Conservation (phyloP, 768 basidiomycete genomes). For the Rickenella mellea region DNA sequence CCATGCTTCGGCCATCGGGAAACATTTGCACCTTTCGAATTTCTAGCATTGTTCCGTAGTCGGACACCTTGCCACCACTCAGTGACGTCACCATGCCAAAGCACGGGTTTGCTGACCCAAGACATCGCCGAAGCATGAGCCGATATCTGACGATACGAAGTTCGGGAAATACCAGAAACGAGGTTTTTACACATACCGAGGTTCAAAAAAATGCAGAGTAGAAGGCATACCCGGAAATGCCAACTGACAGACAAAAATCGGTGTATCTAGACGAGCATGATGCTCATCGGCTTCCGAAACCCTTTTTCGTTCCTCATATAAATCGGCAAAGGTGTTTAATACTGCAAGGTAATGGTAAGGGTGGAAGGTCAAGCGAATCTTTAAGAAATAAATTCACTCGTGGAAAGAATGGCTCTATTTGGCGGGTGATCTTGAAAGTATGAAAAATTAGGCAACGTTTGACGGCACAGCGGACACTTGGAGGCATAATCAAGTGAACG, state of each 20-base stretch:
- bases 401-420: slow-evolving; percentile 62
- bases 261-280: slow-evolving; percentile 75
- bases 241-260: slow-evolving; percentile 85
- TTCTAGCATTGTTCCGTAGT: slow-evolving; percentile 92
- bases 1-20: slow-evolving; percentile 82
- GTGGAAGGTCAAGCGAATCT: slow-evolving; percentile 5
- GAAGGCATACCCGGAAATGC: slow-evolving; percentile 90
- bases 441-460: slow-evolving; percentile 63
- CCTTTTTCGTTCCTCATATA: slow-evolving; percentile 52
- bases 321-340: slow-evolving; percentile 55
- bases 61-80: slow-evolving; percentile 22
- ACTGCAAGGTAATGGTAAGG: slow-evolving; percentile 29
- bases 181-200: slow-evolving; percentile 41
- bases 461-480: slow-evolving; percentile 81
- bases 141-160: slow-evolving; percentile 48
- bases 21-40: slow-evolving; percentile 82
- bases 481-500: slow-evolving; percentile 81
- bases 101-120: slow-evolving; percentile 62
- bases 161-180: neutral
- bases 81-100: slow-evolving; percentile 91
- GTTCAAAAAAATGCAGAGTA: slow-evolving; percentile 88
- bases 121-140: slow-evolving; percentile 93
- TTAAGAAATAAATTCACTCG: slow-evolving; percentile 33
- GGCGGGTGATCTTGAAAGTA: slow-evolving; percentile 75
- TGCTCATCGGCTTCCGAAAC: slow-evolving; percentile 69